A percentile compares a stretch with the other conserved stretches of the same genome.
phyloP scores from a whole-genome alignment of 129 eudicot genomes.

The Flaveria linearis region DNA sequence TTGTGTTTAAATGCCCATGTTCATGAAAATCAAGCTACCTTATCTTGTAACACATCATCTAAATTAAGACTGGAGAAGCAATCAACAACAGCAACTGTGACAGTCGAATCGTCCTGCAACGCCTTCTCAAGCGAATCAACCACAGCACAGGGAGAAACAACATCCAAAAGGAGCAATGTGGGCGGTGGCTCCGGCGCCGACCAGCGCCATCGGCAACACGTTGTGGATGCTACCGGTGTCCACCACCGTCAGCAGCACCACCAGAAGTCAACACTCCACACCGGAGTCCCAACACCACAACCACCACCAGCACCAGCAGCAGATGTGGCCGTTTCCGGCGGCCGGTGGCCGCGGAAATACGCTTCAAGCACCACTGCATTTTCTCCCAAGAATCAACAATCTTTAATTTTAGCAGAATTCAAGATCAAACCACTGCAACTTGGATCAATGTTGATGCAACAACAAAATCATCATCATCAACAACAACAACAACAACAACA shows the following conservation, averaged over 20 bases:
- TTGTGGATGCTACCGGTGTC: constrained; percentile 72
- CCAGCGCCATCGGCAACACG: constrained; percentile 47
- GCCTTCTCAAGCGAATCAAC: constrained; percentile 68
- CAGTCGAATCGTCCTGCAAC: constrained; percentile 65
- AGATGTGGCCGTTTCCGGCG: constrained; percentile 69
- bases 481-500: too few relatives aligned
- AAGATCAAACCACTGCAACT: constrained; percentile 55
- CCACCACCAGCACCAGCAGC: constrained; percentile 47
- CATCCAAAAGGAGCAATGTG: constrained; percentile 44
- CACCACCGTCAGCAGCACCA: constrained; percentile 28
- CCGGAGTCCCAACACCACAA: constrained; percentile 32
- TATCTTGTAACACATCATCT: constrained; percentile 73
- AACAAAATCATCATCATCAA: constrained; percentile 43
- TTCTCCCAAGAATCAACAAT: constrained; percentile 63
- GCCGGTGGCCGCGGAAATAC: constrained; percentile 44
- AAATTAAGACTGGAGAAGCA: constrained; percentile 71
- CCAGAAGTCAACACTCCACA: constrained; percentile 16
- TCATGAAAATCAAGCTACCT: constrained; percentile 43
- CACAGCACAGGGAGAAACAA: constrained; percentile 15
- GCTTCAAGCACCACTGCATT: constrained; percentile 61
- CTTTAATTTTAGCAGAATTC: constrained; percentile 63
- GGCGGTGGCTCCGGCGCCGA: constrained; percentile 67
- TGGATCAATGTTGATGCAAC: constrained; percentile 68
- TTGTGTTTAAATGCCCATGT: not conserved
- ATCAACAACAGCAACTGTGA: constrained; percentile 70